A percentile compares a stretch with the other conserved stretches of the same genome.
Evolutionary conservation across 768 basidiomycete genomes (phyloP).

Genomic region (Boletus reticulatus): DNA sequence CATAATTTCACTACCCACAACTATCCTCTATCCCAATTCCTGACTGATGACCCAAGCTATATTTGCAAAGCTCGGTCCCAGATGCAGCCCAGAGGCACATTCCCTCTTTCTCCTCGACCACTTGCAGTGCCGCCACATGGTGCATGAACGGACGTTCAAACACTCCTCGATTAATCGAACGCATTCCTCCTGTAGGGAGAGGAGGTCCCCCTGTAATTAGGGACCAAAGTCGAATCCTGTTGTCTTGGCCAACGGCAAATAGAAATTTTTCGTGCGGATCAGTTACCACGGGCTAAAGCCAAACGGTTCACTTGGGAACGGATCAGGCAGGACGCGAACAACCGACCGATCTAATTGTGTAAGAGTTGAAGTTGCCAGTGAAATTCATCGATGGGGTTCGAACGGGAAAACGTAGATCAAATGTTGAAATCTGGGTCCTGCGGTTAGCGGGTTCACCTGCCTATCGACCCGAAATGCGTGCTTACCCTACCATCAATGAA

Average conservation of each 20-base stretch:
- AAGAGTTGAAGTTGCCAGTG: constrained; percentile 57
- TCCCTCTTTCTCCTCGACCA: constrained; percentile 41
- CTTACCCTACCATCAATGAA: constrained; percentile 61
- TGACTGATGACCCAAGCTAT: constrained; percentile 45
- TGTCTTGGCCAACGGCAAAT: constrained; percentile 69
- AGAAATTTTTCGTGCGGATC: constrained; percentile 58
- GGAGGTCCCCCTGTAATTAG: constrained; percentile 46
- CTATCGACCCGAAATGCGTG: not conserved
- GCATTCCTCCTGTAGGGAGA: constrained; percentile 14
- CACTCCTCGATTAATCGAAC: constrained; percentile 22
- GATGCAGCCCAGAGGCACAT: constrained; percentile 53
- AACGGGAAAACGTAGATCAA: constrained; percentile 58
- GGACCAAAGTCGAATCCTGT: constrained; percentile 67
- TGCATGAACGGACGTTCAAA: constrained; percentile 35
- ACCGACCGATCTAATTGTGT: constrained; percentile 51
- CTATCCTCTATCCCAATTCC: not conserved
- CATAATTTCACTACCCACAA: not conserved
- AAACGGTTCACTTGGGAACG: constrained; percentile 4
- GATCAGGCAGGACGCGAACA: not conserved
- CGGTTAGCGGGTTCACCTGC: not conserved
- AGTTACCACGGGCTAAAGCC: constrained; percentile 54
- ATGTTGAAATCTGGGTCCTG: constrained; percentile 50
- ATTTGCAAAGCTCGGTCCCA: constrained; percentile 45
- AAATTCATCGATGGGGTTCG: constrained; percentile 46
- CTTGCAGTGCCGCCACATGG: constrained; percentile 48